Evolutionary conservation across 352 stramenopile genomes (phyloP).

Genomic region (Phytophthora sp.): DNA sequence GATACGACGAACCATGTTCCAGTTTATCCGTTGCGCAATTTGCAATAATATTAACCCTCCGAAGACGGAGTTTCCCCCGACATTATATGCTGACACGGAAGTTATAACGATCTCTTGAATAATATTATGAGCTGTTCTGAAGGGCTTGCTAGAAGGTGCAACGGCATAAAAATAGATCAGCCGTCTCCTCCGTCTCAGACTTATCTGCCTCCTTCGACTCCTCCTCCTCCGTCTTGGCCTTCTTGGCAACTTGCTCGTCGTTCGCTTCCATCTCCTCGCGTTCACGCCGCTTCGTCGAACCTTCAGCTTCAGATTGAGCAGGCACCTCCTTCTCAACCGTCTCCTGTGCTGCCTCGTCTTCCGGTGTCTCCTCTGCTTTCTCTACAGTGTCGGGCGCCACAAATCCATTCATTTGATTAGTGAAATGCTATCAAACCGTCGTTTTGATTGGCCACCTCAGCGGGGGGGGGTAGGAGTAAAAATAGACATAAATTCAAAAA

Average conservation of each 20-base stretch:
- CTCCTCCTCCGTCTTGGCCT: conserved; percentile 33
- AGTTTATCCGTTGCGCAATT: neutral
- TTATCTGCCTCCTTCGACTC: neutral
- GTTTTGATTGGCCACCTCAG: no score
- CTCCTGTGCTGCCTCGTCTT: conserved; percentile 15
- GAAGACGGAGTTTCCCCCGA: no score
- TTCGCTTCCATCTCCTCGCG: conserved; percentile 35
- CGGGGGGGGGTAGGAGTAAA: no score
- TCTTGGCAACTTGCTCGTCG: conserved; percentile 35
- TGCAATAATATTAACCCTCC: no score
- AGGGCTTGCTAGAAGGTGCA: no score
- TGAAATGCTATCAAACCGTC: no score
- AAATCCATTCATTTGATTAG: no score
- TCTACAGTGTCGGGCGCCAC: conserved; percentile 20
- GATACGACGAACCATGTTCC: neutral
- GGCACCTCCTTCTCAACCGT: neutral
- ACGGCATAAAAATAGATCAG: no score
- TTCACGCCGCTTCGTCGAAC: conserved; percentile 41
- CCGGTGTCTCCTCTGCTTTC: conserved; percentile 24
- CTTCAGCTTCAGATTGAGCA: conserved; percentile 3
- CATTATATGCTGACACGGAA: no score
- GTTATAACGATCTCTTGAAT: no score
- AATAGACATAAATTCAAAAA: no score
- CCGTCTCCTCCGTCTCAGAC: neutral
- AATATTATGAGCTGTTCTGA: no score